phyloP scores from a whole-genome alignment of 1,139 yeast species.

The Lodderomyces metapsilosis region DNA sequence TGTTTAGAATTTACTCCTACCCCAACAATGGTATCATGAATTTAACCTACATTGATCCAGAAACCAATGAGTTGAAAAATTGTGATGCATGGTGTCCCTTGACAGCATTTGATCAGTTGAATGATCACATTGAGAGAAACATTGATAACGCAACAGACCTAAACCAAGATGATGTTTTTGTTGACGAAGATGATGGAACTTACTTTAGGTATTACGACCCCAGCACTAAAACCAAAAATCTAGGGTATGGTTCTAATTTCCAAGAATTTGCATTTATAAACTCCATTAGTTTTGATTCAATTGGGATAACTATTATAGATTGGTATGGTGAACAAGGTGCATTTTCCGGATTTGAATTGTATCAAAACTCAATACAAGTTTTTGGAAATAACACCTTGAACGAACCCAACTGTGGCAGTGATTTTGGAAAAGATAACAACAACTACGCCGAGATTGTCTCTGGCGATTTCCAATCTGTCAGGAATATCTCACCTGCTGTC shows the following conservation, averaged over 20 bases:
- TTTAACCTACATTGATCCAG: constrained; percentile 77
- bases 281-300: constrained; percentile 55
- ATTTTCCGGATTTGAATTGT: constrained; percentile 71
- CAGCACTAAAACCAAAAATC: constrained; percentile 38
- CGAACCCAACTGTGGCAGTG: constrained; percentile 55
- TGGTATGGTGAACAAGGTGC: constrained; percentile 73
- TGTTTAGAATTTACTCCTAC: constrained; percentile 70
- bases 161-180: constrained; percentile 25
- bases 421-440: constrained; percentile 26
- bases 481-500: constrained; percentile 19
- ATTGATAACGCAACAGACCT: constrained; percentile 21
- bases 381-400: constrained; percentile 79
- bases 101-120: constrained; percentile 29
- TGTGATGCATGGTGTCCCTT: constrained; percentile 94
- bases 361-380: constrained; percentile 55
- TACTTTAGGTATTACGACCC: constrained; percentile 40
- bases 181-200: constrained; percentile 37
- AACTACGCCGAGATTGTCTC: constrained; percentile 31
- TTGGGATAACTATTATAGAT: constrained; percentile 66
- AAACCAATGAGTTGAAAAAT: constrained; percentile 47
- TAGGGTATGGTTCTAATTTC: constrained; percentile 51
- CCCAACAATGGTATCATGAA: constrained; percentile 93
- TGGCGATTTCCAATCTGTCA: constrained; percentile 35
- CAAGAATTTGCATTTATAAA: constrained; percentile 86
- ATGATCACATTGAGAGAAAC: constrained; percentile 21